Percentiles rank a stretch among this genome's conserved stretches.
Evolutionary conservation across 2,329 filamentous ascomycete species (phyloP).

Genomic region (Talaromyces funiculosus): DNA sequence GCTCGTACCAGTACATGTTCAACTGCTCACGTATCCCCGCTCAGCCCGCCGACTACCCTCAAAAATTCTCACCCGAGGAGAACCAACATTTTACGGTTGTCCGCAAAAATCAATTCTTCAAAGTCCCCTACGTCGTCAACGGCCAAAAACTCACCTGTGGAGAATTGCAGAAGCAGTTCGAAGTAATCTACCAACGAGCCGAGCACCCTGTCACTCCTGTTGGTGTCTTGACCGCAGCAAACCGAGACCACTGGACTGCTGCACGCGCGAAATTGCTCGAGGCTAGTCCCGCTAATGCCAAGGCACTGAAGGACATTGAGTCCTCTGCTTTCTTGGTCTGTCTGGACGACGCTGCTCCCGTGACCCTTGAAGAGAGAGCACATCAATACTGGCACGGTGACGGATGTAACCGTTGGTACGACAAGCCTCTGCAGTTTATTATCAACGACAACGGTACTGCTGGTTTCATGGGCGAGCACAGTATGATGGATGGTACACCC

Average conservation of each 20-base stretch:
- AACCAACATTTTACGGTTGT: slow-evolving; percentile 85
- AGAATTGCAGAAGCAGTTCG: slow-evolving; percentile 88
- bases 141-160: slow-evolving; percentile 81
- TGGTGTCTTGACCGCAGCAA: slow-evolving; percentile 81
- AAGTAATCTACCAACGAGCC: slow-evolving; percentile 72
- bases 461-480: slow-evolving; percentile 97
- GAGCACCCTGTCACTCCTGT: slow-evolving; percentile 64
- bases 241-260: slow-evolving; percentile 88
- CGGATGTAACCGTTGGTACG: slow-evolving; percentile 90
- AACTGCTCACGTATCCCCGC: slow-evolving; percentile 83
- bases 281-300: slow-evolving; percentile 72
- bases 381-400: slow-evolving; percentile 98
- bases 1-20: slow-evolving; percentile 99
- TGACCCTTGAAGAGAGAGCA: slow-evolving; percentile 92
- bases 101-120: slow-evolving; percentile 97
- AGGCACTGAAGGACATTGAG: slow-evolving; percentile 74
- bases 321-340: slow-evolving; percentile 86
- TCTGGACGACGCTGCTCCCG: slow-evolving; percentile 82
- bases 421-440: slow-evolving; percentile 98
- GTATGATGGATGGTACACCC: slow-evolving; percentile 99
- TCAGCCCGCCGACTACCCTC: slow-evolving; percentile 71
- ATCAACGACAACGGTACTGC: slow-evolving; percentile 96
- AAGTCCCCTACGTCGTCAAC: slow-evolving; percentile 72
- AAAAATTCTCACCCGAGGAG: slow-evolving; percentile 68
- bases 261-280: slow-evolving; percentile 70